phyloP scores from a whole-genome alignment of 495 filamentous ascomycete species.

The Podospora anserina region DNA sequence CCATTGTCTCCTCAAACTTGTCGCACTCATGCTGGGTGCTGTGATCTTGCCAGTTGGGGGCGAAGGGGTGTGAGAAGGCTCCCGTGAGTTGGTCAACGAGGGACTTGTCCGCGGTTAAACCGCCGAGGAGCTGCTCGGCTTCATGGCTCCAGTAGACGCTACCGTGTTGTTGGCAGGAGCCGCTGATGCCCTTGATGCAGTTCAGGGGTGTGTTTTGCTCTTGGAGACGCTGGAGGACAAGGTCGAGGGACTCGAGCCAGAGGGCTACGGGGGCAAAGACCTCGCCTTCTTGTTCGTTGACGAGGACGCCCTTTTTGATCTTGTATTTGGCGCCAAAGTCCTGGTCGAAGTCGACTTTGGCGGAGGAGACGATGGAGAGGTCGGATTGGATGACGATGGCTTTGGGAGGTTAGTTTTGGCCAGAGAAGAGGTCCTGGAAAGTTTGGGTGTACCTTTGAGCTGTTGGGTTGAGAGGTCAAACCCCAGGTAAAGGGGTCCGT shows the following conservation, averaged over 20 bases:
- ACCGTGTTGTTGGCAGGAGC: conserved; percentile 93
- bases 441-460: conserved; percentile 66
- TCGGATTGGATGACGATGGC: conserved; percentile 76
- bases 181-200: conserved; percentile 77
- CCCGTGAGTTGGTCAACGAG: conserved; percentile 65
- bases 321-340: conserved; percentile 75
- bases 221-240: conserved; percentile 70
- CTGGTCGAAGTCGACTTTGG: conserved; percentile 69
- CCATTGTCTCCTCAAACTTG: conserved; percentile 71
- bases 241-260: conserved; percentile 90
- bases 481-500: conserved; percentile 74
- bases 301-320: conserved; percentile 82
- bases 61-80: conserved; percentile 82
- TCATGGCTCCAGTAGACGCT: conserved; percentile 83
- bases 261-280: conserved; percentile 90
- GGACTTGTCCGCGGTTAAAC: conserved; percentile 55
- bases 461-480: conserved; percentile 97
- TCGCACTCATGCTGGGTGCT: conserved; percentile 92
- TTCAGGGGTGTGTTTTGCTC: conserved; percentile 73
- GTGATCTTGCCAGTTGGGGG: conserved; percentile 96
- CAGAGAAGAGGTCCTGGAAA: neutral
- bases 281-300: conserved; percentile 75
- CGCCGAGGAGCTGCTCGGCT: conserved; percentile 62
- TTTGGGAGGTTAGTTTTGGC: conserved; percentile 27
- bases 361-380: conserved; percentile 71